These are phyloP conservation scores for Penicillium cosmopolitanum DNA, from an alignment of 495 filamentous ascomycete species.

Conservation along the genomic window DNA sequence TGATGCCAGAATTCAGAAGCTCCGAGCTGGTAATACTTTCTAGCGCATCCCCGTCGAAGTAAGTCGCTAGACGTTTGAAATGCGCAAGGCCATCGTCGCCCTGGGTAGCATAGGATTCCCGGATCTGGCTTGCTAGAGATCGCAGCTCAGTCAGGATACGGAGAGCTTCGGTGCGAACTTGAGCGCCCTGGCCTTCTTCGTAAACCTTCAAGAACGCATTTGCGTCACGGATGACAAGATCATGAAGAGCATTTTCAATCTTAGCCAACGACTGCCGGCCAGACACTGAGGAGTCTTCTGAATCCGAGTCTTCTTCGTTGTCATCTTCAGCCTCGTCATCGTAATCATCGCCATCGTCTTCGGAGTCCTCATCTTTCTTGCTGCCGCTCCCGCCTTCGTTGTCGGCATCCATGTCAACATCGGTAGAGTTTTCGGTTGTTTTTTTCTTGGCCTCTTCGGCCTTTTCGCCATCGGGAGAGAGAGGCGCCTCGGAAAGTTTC, in stretches of 20 bases:
- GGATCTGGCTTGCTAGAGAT: constrained; percentile 68
- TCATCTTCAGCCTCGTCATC: constrained; percentile 66
- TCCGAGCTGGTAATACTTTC: constrained; percentile 98
- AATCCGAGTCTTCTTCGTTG: constrained; percentile 67
- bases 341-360: constrained; percentile 60
- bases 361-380: constrained; percentile 58
- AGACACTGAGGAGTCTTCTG: constrained; percentile 63
- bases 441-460: constrained; percentile 8
- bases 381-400: constrained; percentile 22
- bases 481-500: constrained; percentile 66
- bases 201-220: constrained; percentile 81
- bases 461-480: constrained; percentile 41
- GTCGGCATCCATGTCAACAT: constrained; percentile 27
- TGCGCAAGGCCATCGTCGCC: constrained; percentile 57
- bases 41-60: constrained; percentile 84
- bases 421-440: constrained; percentile 8
- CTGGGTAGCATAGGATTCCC: constrained; percentile 64
- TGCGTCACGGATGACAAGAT: constrained; percentile 73
- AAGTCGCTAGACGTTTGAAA: constrained; percentile 78
- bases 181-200: constrained; percentile 72
- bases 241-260: constrained; percentile 64
- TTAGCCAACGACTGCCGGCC: constrained; percentile 48
- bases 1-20: constrained; percentile 85
- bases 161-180: constrained; percentile 75
- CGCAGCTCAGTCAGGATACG: constrained; percentile 76